Evolutionary conservation across 2,329 filamentous ascomycete species (phyloP).

Genomic region (Plectosphaerella plurivora): DNA sequence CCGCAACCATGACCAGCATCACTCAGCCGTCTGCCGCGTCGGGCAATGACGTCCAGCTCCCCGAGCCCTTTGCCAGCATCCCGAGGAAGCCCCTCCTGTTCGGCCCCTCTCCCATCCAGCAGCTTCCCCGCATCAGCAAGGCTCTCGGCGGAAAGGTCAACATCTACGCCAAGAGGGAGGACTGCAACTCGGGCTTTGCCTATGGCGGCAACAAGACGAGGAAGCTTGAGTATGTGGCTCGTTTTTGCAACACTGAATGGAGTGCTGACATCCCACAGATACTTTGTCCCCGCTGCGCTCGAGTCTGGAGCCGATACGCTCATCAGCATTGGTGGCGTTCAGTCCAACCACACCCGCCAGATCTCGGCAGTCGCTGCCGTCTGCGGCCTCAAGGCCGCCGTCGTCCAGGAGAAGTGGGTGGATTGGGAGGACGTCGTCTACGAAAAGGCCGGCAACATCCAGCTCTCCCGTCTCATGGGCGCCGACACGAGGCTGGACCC

Average conservation of each 20-base stretch:
- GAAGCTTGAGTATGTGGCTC: slow-evolving; percentile 53
- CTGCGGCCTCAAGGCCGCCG: slow-evolving; percentile 49
- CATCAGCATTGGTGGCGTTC: slow-evolving; percentile 63
- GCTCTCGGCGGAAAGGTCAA: slow-evolving; percentile 55
- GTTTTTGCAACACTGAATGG: not conserved
- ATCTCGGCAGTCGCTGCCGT: slow-evolving; percentile 59
- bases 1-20: too few relatives aligned
- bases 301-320: slow-evolving; percentile 55
- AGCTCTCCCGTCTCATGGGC: slow-evolving; percentile 64
- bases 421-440: slow-evolving; percentile 56
- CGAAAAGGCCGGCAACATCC: slow-evolving; percentile 65
- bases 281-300: slow-evolving; percentile 60
- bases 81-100: slow-evolving; percentile 59
- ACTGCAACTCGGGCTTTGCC: slow-evolving; percentile 64
- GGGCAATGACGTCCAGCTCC: slow-evolving; percentile 34
- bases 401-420: slow-evolving; percentile 68
- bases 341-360: slow-evolving; percentile 66
- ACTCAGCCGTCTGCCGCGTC: too few relatives aligned
- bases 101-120: slow-evolving; percentile 64
- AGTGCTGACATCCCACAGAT: slow-evolving; percentile 29
- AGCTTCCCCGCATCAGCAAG: slow-evolving; percentile 58
- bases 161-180: slow-evolving; percentile 69
- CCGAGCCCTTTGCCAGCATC: slow-evolving; percentile 59
- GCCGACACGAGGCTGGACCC: slow-evolving; percentile 58
- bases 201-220: slow-evolving; percentile 67